A percentile compares a stretch with the other conserved stretches of the same genome.
phyloP scores from a whole-genome alignment of 352 stramenopile species.

The Phytophthora aleatoria region DNA sequence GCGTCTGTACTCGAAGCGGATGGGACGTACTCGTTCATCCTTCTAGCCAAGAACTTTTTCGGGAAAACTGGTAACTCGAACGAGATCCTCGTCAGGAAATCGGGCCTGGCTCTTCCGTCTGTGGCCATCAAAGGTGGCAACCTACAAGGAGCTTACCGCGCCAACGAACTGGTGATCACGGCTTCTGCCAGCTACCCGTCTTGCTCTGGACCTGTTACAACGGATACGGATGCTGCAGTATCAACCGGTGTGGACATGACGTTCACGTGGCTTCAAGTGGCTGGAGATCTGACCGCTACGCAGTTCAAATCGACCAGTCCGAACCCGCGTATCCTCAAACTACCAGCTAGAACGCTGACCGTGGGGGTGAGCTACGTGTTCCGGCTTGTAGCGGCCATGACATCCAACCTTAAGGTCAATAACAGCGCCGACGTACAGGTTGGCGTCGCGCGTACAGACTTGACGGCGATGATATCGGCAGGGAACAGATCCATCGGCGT shows the following conservation, averaged over 20 bases:
- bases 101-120: slow-evolving; percentile 51
- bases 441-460: slow-evolving; percentile 42
- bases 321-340: slow-evolving; percentile 59
- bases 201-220: slow-evolving; percentile 31
- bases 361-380: slow-evolving; percentile 68
- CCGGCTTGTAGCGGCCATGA: slow-evolving; percentile 57
- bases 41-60: slow-evolving; percentile 62
- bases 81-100: slow-evolving; percentile 49
- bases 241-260: slow-evolving; percentile 49
- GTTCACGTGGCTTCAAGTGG: slow-evolving; percentile 57
- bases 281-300: slow-evolving; percentile 39
- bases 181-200: slow-evolving; percentile 51
- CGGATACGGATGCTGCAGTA: slow-evolving; percentile 16
- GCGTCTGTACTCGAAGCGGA: slow-evolving; percentile 44
- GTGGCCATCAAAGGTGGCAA: slow-evolving; percentile 58
- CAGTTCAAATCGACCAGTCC: slow-evolving; percentile 59
- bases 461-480: slow-evolving; percentile 43
- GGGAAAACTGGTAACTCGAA: slow-evolving; percentile 49
- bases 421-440: slow-evolving; percentile 60
- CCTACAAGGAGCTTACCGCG: slow-evolving; percentile 42
- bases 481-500: slow-evolving; percentile 58
- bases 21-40: slow-evolving; percentile 47
- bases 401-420: slow-evolving; percentile 45
- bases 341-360: slow-evolving; percentile 51
- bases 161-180: slow-evolving; percentile 48